Base-by-base conservation (phyloP, 2,329 filamentous ascomycete species). In the Pezicula neosporulosa region DNA sequence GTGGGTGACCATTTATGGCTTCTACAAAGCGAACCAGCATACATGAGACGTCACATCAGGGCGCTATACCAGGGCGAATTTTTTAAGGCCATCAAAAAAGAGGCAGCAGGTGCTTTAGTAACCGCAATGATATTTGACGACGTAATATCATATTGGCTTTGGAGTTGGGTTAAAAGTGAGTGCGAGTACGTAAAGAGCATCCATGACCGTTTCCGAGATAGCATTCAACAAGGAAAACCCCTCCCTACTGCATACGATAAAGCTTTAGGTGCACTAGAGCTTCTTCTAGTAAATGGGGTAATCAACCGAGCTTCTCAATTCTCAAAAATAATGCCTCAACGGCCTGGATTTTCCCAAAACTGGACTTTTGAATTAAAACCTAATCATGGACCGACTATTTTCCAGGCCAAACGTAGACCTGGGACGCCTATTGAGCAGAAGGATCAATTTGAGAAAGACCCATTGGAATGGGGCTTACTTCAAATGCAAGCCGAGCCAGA, bases 1-100 rank as follows among this genome's bases (percentile, higher is more conserved):
- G 33, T 47, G 24, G 33, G 8, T 21, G 56, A 56, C 45, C 47
- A 56, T 48, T 39, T 58, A 13, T 54, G 51, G 51, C 24, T 56
- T 0, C 33, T 58, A 5, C 54, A 58, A 33, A 56, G 49, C 7
- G 51, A 56, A 24, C 47, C 51, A 27, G 2, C 18, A 9, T 58
- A 39, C 16, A n/a, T 50, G 12, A 38, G 49, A 7, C 47, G 38
- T 1, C 44, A 44, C 24, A 8, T 43, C 18, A 33, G 8, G 6
- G 18, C 18, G 16, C 4, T 30, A 49, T 8, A 8, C 47, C 12
- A 15, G 47, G 1, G 48, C 13, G 46, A 33, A 12, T 48, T 27
- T 18, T 18, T 6, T 43, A 39, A 15, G 8, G 13, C 19, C 24
- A 28, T 41, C 24, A 46, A 10, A 30, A 49, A 30, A 30, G 28